Base-by-base conservation (phyloP, 495 filamentous ascomycete species). In the Lasiosphaeria ovina region DNA sequence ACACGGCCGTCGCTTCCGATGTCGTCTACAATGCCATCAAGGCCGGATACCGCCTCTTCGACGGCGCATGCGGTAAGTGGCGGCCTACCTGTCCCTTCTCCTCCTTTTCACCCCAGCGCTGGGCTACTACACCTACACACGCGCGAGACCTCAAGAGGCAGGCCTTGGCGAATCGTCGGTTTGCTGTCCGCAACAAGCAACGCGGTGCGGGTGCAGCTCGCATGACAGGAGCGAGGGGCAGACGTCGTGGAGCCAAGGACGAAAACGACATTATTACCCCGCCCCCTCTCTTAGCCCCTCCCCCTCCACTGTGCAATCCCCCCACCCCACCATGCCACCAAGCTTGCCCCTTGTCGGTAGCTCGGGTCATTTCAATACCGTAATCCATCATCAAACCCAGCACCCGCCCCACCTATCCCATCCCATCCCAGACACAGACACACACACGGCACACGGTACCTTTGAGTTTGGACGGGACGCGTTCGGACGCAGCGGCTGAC, bases 21-120 rank as follows among this genome's bases (percentile, higher is more conserved):
- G 85, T 84, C 65, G 86, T 96, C 65, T 94, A 95, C 79, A 84
- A 92, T 59, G 91, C 91, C 67, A 93, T 96, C 80, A 94, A 94
- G 77, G 77, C 84, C 35, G 91, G 91, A 33, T 96, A 96, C 78
- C 83, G 91, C 59, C 81, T 93, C 40, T 91, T 95, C 62, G 91
- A 96, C 64, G 91, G 91, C 64, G 91, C 91, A 59, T 90, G 86
- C 72, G 91, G 90, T 93, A 81, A 64, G 82, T 24, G 3, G 44
- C 49, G 14, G 24, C 24, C 24, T 24, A 24, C 24, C 24, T 24
- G 24, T 24, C 24, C 24, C 24, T 24, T 24, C 24, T 24, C 24
- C 24, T 24, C 24, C 24, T 24, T 24, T 24, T 2, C 24, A 24
- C 24, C 24, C 24, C 24, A 24, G 24, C 24, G 24, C 24, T 24